Conservation (phyloP, 2,329 filamentous ascomycete genomes). For the Microdochium bolleyi region DNA sequence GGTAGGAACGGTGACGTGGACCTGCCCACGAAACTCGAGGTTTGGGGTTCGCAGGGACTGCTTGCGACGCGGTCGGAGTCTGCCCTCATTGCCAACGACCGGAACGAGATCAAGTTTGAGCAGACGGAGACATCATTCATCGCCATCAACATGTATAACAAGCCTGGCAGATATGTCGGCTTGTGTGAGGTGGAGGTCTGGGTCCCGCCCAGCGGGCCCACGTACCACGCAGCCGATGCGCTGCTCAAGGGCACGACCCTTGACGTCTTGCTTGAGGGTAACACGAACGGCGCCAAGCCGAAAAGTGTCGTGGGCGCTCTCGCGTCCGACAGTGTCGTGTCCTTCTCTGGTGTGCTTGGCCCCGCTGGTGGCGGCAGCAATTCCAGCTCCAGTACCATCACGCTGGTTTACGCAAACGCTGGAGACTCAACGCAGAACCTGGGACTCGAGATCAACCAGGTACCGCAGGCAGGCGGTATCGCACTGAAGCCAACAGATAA, state of each 20-base stretch:
- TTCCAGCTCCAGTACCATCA: slow-evolving; percentile 8
- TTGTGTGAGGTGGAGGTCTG: slow-evolving; percentile 24
- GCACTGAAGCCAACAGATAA: slow-evolving; percentile 8
- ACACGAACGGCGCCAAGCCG: slow-evolving; percentile 11
- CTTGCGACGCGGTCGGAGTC: slow-evolving; percentile 9
- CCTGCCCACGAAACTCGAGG: slow-evolving; percentile 14
- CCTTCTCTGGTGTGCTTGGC: slow-evolving; percentile 17
- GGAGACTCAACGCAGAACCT: slow-evolving; percentile 8
- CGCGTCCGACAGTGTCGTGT: slow-evolving; percentile 13
- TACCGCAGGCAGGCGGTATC: slow-evolving; percentile 5
- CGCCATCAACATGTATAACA: slow-evolving; percentile 18
- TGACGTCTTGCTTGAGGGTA: slow-evolving; percentile 12
- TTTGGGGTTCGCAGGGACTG: slow-evolving; percentile 12
- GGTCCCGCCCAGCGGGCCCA: slow-evolving; percentile 14
- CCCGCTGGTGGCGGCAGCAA: slow-evolving; percentile 6
- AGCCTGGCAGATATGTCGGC: slow-evolving; percentile 15
- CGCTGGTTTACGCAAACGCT: slow-evolving; percentile 13
- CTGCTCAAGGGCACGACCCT: slow-evolving; percentile 15
- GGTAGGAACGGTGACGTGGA: slow-evolving; percentile 22
- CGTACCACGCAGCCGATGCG: slow-evolving; percentile 17
- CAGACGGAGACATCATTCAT: slow-evolving; percentile 17
- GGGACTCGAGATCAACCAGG: slow-evolving; percentile 16
- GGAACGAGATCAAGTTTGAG: slow-evolving; percentile 16
- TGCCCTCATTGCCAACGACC: slow-evolving; percentile 15
- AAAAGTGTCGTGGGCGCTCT: slow-evolving; percentile 16